phyloP scores from a whole-genome alignment of 1,139 yeast species.

The Geotrichum cucujoidarum region DNA sequence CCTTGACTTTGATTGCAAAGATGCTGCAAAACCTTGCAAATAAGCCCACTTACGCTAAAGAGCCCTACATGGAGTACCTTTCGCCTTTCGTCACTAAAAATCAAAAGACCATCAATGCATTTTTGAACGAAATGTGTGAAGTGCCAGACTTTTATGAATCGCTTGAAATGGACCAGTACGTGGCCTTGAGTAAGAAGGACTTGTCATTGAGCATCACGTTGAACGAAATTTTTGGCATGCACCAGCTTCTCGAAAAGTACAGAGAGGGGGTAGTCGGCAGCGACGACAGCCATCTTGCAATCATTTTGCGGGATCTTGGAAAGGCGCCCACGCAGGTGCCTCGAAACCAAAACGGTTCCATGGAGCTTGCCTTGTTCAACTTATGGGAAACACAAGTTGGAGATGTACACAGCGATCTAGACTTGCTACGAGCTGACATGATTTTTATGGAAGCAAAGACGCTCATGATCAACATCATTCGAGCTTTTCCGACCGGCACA shows the following conservation, averaged over 20 bases:
- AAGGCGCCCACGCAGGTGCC: constrained; percentile 35
- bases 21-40: constrained; percentile 86
- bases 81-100: constrained; percentile 35
- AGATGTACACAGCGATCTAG: constrained; percentile 33
- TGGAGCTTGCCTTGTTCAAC: constrained; percentile 37
- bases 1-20: constrained; percentile 77
- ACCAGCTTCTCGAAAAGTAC: constrained; percentile 37
- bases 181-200: constrained; percentile 39
- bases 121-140: constrained; percentile 39
- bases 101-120: constrained; percentile 34
- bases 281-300: constrained; percentile 29
- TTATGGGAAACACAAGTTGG: constrained; percentile 40
- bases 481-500: constrained; percentile 37
- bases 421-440: constrained; percentile 37
- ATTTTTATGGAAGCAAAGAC: constrained; percentile 41
- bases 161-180: constrained; percentile 42
- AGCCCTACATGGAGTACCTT: constrained; percentile 37
- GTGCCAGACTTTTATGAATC: constrained; percentile 43
- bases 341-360: constrained; percentile 33
- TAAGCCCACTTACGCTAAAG: constrained; percentile 40
- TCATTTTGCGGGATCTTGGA: constrained; percentile 36
- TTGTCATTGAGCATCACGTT: constrained; percentile 36
- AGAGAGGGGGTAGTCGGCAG: constrained; percentile 23
- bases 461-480: constrained; percentile 38
- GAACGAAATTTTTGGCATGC: constrained; percentile 40